A percentile compares a stretch with the other conserved stretches of the same genome.
Conservation (phyloP, 108 stramenopile species). For the Schizochytrium sp. region DNA sequence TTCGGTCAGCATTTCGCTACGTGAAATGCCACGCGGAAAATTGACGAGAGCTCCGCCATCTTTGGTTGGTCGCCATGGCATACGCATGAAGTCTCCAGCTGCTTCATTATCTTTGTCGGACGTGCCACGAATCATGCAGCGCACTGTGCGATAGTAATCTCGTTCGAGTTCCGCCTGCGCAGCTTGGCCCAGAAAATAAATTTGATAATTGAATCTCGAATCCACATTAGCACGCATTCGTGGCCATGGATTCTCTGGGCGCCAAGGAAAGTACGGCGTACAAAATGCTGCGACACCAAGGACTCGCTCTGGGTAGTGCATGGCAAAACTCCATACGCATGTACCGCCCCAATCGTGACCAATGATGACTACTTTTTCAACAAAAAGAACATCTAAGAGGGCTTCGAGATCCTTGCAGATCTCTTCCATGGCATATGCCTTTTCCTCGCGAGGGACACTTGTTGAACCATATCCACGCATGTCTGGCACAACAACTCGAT, state of each 20-base stretch:
- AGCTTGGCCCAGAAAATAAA: conserved; percentile 14
- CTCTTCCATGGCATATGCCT: conserved; percentile 40
- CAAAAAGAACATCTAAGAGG: background rate
- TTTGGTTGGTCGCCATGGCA: conserved; percentile 38
- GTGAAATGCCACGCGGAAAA: background rate
- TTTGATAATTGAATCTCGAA: conserved; percentile 7
- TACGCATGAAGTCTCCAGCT: background rate
- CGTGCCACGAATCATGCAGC: conserved; percentile 53
- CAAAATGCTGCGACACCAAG: conserved; percentile 37
- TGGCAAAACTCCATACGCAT: conserved; percentile 55
- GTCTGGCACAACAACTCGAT: conserved; percentile 42
- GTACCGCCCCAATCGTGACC: conserved; percentile 60
- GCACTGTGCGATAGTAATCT: conserved; percentile 8
- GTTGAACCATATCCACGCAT: conserved; percentile 51
- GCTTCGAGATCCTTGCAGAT: conserved; percentile 28
- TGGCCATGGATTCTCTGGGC: conserved; percentile 20
- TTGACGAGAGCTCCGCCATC: conserved; percentile 48
- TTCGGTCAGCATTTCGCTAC: conserved; percentile 47
- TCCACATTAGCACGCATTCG: background rate
- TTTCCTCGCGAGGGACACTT: background rate
- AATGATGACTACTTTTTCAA: conserved; percentile 13
- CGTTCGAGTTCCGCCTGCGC: conserved; percentile 39
- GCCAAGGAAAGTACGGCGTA: conserved; percentile 32
- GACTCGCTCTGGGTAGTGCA: conserved; percentile 54
- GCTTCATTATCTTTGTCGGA: background rate